Conservation (phyloP, 371 early-diverging fungal genomes). For the Mucor irregularis region DNA sequence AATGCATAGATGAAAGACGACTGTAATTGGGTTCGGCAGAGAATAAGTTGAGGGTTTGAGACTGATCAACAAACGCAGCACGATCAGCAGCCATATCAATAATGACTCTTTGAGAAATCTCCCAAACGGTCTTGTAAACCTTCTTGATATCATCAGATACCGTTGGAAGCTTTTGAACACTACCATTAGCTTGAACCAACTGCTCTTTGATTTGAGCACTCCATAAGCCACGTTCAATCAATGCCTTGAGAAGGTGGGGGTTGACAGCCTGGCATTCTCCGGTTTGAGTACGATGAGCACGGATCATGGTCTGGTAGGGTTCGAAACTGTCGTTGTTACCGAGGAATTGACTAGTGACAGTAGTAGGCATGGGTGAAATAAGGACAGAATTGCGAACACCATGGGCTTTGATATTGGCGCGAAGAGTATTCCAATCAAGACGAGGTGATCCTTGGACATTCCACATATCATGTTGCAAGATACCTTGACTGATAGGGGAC, state of each 20-base stretch:
- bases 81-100: slow-evolving; percentile 88
- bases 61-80: slow-evolving; percentile 96
- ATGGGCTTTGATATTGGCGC: slow-evolving; percentile 74
- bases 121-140: slow-evolving; percentile 98
- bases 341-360: slow-evolving; percentile 95
- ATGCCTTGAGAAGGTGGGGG: slow-evolving; percentile 90
- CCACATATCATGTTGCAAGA: slow-evolving; percentile 97
- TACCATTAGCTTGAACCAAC: slow-evolving; percentile 94
- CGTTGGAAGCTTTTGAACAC: slow-evolving; percentile 77
- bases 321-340: slow-evolving; percentile 99
- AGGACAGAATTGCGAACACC: slow-evolving; percentile 96
- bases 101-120: slow-evolving; percentile 86
- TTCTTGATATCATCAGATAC: slow-evolving; percentile 89
- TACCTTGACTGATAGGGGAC: slow-evolving; percentile 86
- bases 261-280: slow-evolving; percentile 99
- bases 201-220: slow-evolving; percentile 91
- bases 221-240: slow-evolving; percentile 93
- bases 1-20: slow-evolving; percentile 97
- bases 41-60: slow-evolving; percentile 95
- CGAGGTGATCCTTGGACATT: slow-evolving; percentile 68
- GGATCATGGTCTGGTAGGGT: slow-evolving; percentile 94
- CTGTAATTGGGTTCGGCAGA: slow-evolving; percentile 91
- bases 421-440: slow-evolving; percentile 90
- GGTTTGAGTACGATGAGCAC: slow-evolving; percentile 91
- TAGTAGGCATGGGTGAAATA: slow-evolving; percentile 98